Base-by-base conservation (phyloP, 441 rosid species). In the Omphalea diandra region DNA sequence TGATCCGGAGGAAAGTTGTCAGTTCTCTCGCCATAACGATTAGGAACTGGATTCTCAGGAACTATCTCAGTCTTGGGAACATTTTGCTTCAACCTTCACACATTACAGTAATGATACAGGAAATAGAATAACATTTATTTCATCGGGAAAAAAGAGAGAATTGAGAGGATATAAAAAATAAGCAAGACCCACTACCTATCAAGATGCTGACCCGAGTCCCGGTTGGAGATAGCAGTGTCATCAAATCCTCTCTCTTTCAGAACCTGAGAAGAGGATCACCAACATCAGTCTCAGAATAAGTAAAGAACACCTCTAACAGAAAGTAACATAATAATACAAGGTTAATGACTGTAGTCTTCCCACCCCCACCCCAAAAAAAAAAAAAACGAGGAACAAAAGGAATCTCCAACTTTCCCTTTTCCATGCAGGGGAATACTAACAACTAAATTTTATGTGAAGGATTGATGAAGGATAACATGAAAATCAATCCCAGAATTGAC, bases 161-260 rank as follows among this genome's bases (percentile, higher is more conserved):
- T 27, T 24, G 15, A 20, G 4, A 43, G 20, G 2, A 70, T 0
- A 35, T 17, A 49, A 61, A 4, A 60, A 9, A 29, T 2, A 3
- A 33, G 15, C 2, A 8, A 43, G 55, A 47, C 38, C 8, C 3
- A 9, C 1, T 54, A 71, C 74, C 74, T 71, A 35, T 71, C 90
- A 50, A 77, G 77, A 63, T 71, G 81, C 63, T 71, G 89, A 71
- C 52, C 91, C 58, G 67, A 43, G 46, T 83, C 84, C 17, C 60
- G 84, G 73, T 73, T 79, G 72, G 73, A 82, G 22, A 77, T 53
- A 50, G 73, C 58, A 47, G 71, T 80, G 68, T 80, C 82, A 66
- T 87, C 88, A 15, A 86, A 63, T 49, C 90, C 90, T 73, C 91
- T 85, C 75, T 78, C 96, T 81, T 82, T 92, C 73, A 92, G 80